Evolutionary conservation across 331 rosid species (phyloP), one percentile per base, ranked within the genome.

Genomic region (Erythrophleum ivorense): DNA sequence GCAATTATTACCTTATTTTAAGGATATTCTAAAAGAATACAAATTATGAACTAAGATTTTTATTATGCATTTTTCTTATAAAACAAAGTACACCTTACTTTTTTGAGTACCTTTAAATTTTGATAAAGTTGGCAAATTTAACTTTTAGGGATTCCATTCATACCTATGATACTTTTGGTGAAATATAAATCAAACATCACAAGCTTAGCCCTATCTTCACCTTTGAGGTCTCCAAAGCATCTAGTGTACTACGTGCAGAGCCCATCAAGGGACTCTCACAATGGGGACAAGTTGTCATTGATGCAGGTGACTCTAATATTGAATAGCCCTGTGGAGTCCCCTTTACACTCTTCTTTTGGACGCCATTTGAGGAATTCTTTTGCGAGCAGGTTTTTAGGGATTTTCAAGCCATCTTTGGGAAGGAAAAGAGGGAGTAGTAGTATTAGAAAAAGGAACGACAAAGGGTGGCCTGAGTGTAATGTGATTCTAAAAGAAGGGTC

Each of bases 381-480:
- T 0, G 92, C 89, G 3, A 96, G 97, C 85, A 81, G 94, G 18
- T 94, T 96, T 52, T 96, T 98, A 0, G 99, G 99, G 73, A 88
- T 96, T 59, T 93, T 96, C 85, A 85, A 97, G 87, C 92, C 98
- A 1, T 94, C 97, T 68, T 96, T 97, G 0, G 97, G 97, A 12
- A 87, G 98, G 63, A 96, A 96, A 85, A 91, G 91, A 55, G 62
- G 31, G 21, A 55, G 36, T 19, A 40, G 24, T 3, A n/a, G 72
- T 3, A 16, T 86, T n/a, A 70, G 90, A 82, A 93, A 90, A 72
- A 91, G 94, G 77, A 92, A 85, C 66, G 98, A 96, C 65, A 94
- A 96, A 83, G 97, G 97, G 6, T 96, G 99, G 97, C 99, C 97
- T 18, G 95, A 93, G 87, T 93, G 98, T 85, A 88, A 87, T 29